A percentile compares a stretch with the other conserved stretches of the same genome.
Conservation (phyloP, 768 basidiomycete species). For the Boletus subparvulus region DNA sequence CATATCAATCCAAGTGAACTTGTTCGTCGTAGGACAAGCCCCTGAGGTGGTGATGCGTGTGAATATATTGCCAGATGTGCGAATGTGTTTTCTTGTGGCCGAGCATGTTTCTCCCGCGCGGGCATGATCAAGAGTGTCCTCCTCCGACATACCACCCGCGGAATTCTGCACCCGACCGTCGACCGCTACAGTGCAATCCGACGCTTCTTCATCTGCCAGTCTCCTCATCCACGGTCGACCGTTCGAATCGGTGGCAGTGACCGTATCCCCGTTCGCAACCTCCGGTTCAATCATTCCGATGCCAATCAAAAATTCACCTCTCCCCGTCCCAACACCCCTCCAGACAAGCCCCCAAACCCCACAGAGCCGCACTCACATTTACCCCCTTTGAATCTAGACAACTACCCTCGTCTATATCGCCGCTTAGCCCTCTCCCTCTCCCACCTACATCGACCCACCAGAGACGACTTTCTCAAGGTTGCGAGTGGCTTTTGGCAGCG, state of each 20-base stretch:
- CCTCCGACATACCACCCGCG: constrained; percentile 26
- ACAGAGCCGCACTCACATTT: constrained; percentile 11
- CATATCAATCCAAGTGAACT: too few relatives aligned
- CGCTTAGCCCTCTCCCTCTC: constrained; percentile 78
- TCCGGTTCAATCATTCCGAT: constrained; percentile 19
- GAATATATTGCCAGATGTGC: constrained; percentile 3
- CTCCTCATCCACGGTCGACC: neutral
- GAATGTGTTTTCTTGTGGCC: neutral
- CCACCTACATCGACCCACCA: constrained; percentile 74
- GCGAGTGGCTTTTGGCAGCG: constrained; percentile 92
- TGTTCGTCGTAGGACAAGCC: too few relatives aligned
- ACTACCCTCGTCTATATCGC: constrained; percentile 80
- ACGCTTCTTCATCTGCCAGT: constrained; percentile 49
- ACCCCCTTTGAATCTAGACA: constrained; percentile 48
- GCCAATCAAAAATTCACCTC: constrained; percentile 2
- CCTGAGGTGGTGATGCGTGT: neutral
- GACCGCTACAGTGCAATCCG: constrained; percentile 63
- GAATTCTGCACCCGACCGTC: constrained; percentile 31
- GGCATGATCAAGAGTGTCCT: constrained; percentile 19
- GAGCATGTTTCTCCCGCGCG: neutral
- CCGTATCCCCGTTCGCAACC: neutral
- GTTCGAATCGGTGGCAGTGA: neutral
- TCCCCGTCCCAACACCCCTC: neutral
- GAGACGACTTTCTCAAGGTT: constrained; percentile 85
- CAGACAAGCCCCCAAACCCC: constrained; percentile 14